phyloP scores from a whole-genome alignment of 768 basidiomycete species.

The Mycena galopus region DNA sequence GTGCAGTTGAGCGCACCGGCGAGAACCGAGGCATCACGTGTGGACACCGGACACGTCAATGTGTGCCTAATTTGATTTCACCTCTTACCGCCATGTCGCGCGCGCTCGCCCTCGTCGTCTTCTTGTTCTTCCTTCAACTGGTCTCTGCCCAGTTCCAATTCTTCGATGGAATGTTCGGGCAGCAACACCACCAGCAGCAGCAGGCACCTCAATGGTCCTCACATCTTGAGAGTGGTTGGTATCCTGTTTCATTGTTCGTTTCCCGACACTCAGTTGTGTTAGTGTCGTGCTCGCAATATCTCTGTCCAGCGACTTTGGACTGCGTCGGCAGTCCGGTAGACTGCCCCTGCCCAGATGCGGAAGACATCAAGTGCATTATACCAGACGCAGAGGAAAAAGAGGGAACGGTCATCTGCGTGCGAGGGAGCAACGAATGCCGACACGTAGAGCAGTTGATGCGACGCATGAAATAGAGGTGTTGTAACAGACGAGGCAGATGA shows the following conservation, averaged over 20 bases:
- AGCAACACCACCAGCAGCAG: constrained; percentile 70
- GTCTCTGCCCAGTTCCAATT: constrained; percentile 80
- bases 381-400: constrained; percentile 69
- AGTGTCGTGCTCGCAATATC: constrained; percentile 82
- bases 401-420: constrained; percentile 78
- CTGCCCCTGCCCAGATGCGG: constrained; percentile 82
- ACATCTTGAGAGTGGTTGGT: constrained; percentile 74
- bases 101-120: constrained; percentile 42
- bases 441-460: constrained; percentile 69
- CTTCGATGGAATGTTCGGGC: constrained; percentile 84
- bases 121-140: constrained; percentile 52
- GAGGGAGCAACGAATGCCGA: constrained; percentile 75
- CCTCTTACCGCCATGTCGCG: constrained; percentile 10
- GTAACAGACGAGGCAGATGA: constrained; percentile 17
- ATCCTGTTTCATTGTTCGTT: not conserved
- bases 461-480: constrained; percentile 43
- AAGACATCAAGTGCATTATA: constrained; percentile 83
- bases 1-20: no score
- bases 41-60: constrained; percentile 9
- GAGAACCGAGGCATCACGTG: no score
- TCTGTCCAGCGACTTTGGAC: constrained; percentile 81
- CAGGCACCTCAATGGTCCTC: constrained; percentile 74
- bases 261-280: not conserved
- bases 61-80: not conserved
- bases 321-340: constrained; percentile 74